Base-by-base conservation (phyloP, 805 yeast genomes). In the Metschnikowia kofuensis region DNA sequence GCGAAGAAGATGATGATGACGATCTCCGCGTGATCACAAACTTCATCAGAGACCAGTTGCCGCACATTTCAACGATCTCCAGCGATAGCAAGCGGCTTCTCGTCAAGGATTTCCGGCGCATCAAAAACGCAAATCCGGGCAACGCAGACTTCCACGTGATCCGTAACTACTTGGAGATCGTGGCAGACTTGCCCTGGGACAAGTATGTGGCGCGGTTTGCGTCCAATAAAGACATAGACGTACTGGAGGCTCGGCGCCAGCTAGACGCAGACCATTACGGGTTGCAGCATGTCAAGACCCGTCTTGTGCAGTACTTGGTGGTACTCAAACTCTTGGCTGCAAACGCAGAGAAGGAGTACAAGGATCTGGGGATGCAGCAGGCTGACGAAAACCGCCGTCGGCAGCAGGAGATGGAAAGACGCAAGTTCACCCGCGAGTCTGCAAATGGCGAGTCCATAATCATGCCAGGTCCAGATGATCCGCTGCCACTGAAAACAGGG, bases 261-360 rank as follows among this genome's bases (percentile, higher is more conserved):
- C 72, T 88, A 27, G 87, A 88, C 56, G 68, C 72, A n/a, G 96
- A 88, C 59, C 96, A 88, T 61, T 85, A 80, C 60, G 96, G 96
- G 0, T 75, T 88, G 58, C 78, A 79, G 38, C 78, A 79, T 51
- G 92, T 86, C 40, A 89, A 89, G 64, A 83, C 78, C 55, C 73
- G 96, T 42, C 74, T 89, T 35, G 63, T 89, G 21, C 95, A 89
- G 63, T 88, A 89, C 62, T 70, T 89, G 30, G 89, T 94, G 5
- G 90, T 89, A 6, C 67, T 88, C 53, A 85, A 86, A 52, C 73
- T 90, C 38, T 60, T 73, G 52, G 76, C 74, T 2, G 60, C 66
- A 14, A 70, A 69, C 51, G 74, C 74, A 1, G 74, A 69, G 14
- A 51, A 55, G 34, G 63, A 63, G 49, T 51, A 44, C 30, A 35